Conservation (phyloP, 2,329 filamentous ascomycete species). For the Phialemoniopsis sp. region DNA sequence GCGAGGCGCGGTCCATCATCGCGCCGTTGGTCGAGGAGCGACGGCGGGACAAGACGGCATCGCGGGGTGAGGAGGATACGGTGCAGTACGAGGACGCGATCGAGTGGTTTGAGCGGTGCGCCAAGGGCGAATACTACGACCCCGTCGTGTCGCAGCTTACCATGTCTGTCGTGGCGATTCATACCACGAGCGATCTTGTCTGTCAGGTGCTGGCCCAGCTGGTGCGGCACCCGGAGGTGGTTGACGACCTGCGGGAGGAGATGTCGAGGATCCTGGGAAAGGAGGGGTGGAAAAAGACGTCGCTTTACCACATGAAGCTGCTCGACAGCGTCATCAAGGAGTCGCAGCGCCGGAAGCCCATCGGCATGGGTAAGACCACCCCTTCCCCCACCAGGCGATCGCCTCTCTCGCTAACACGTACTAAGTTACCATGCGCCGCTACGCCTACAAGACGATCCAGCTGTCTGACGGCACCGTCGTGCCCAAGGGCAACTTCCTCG, state of each 20-base stretch:
- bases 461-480: constrained; percentile 16
- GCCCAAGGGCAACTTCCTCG: constrained; percentile 13
- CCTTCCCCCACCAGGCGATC: no score
- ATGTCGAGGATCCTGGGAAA: constrained; percentile 26
- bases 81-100: constrained; percentile 28
- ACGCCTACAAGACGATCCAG: constrained; percentile 5
- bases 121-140: constrained; percentile 22
- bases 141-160: constrained; percentile 26
- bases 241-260: constrained; percentile 35
- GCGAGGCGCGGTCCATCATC: constrained; percentile 14
- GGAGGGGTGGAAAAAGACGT: constrained; percentile 27
- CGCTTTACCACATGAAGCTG: constrained; percentile 30
- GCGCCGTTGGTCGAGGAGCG: constrained; percentile 21
- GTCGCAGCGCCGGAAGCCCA: constrained; percentile 23
- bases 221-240: constrained; percentile 28
- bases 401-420: no score
- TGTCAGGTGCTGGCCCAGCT: constrained; percentile 34
- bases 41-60: constrained; percentile 11
- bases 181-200: constrained; percentile 32
- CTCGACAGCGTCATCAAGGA: constrained; percentile 38
- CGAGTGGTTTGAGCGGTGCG: constrained; percentile 36
- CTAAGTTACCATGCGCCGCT: constrained; percentile 6
- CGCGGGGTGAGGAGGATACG: constrained; percentile 16
- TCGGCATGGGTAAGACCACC: constrained; percentile 5
- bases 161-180: constrained; percentile 33